Conservation (phyloP, 164 flowering plant genomes). For the Kalanchoe fedtschenkoi region DNA sequence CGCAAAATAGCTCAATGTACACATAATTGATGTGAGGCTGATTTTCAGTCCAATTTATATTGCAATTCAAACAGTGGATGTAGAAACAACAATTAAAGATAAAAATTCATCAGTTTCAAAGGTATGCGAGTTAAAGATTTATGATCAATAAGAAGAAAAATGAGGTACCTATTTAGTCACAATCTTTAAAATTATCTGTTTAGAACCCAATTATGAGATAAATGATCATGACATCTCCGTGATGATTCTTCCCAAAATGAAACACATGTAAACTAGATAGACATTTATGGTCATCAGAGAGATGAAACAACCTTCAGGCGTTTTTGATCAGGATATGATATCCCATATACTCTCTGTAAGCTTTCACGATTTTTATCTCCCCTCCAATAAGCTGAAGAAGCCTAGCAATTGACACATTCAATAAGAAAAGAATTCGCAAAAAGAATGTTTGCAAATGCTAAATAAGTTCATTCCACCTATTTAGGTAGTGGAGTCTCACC, state of each 20-base stretch:
- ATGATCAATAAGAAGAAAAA: no score
- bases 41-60: no score
- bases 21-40: no score
- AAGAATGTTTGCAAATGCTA: neutral
- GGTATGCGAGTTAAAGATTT: no score
- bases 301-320: slow-evolving; percentile 53
- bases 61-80: no score
- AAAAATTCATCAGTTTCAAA: no score
- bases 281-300: neutral
- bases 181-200: no score
- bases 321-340: slow-evolving; percentile 83
- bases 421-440: neutral
- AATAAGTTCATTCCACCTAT: neutral
- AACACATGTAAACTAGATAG: neutral
- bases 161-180: no score
- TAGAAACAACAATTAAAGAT: no score
- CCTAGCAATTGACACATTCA: slow-evolving; percentile 26
- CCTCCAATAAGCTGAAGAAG: slow-evolving; percentile 97
- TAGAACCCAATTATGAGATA: no score
- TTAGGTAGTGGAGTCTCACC: slow-evolving; percentile 35
- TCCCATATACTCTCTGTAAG: slow-evolving; percentile 94
- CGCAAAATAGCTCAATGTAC: no score
- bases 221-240: no score
- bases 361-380: slow-evolving; percentile 89
- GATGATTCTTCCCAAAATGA: neutral